Evolutionary conservation across 768 basidiomycete species (phyloP), one percentile per base, ranked within the genome.

Genomic region (Guyanaporus albipodus): DNA sequence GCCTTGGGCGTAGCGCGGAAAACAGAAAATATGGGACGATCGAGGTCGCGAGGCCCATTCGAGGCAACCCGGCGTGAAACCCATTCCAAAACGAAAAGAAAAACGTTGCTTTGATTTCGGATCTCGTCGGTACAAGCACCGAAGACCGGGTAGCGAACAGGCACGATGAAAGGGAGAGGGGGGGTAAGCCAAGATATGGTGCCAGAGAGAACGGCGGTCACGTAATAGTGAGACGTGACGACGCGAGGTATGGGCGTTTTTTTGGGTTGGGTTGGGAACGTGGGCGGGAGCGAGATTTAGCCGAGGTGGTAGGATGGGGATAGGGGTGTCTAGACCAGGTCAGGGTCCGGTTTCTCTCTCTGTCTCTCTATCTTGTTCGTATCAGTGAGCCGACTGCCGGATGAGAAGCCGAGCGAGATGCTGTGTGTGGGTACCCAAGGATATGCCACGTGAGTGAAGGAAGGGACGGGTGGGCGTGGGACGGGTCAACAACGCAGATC

Each of bases 231-330:
- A 55, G 28, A 9, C 12, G 28, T 17, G 4, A 4, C n/a, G 23
- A 37, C 32, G 37, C 49, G 19, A 40, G 38, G 49, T 44, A 28
- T n/a, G 24, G 14, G n/a, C 19, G 29, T 28, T 23, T n/a, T 8
- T 5, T 28, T 38, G 6, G n/a, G n/a, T n/a, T n/a, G n/a, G n/a
- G n/a, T n/a, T n/a, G n/a, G n/a, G n/a, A n/a, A n/a, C n/a, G 33
- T n/a, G 36, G 31, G 23, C 55, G 55, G 58, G 32, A 34, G 42
- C 28, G 33, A 38, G 7, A 10, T n/a, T 44, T 29, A 46, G 23
- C 55, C 59, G 58, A 49, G n/a, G 36, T 44, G 27, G 18, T 33
- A 49, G 29, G n/a, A n/a, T n/a, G n/a, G 27, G n/a, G 43, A 24
- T 42, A 46, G 42, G 24, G 39, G 38, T 27, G 8, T 38, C 36